phyloP scores from a whole-genome alignment of 805 yeast genomes.

The Geotrichum ghanense region DNA sequence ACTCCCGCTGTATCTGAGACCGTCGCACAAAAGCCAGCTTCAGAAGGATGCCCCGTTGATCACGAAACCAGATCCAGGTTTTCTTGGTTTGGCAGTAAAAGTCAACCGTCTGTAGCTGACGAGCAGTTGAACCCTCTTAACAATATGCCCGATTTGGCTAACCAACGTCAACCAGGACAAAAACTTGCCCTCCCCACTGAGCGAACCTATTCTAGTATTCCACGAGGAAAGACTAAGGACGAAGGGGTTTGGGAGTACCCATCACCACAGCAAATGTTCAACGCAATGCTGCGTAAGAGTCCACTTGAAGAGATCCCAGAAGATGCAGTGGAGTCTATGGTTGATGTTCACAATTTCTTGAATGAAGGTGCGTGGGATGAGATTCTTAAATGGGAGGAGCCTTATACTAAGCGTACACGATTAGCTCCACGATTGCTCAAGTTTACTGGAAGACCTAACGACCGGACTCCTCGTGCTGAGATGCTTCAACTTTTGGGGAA shows the following conservation, averaged over 20 bases:
- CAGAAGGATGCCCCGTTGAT: conserved; percentile 31
- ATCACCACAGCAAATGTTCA: conserved; percentile 97
- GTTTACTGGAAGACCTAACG: conserved; percentile 89
- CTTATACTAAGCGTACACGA: conserved; percentile 43
- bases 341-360: conserved; percentile 87
- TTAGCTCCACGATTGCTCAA: conserved; percentile 65
- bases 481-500: conserved; percentile 53
- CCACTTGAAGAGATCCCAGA: conserved; percentile 73
- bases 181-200: conserved; percentile 66
- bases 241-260: conserved; percentile 97
- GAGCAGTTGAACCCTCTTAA: conserved; percentile 60
- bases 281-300: conserved; percentile 93
- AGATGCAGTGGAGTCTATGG: conserved; percentile 95
- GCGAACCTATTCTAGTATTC: conserved; percentile 75
- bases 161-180: conserved; percentile 72
- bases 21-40: not conserved
- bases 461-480: conserved; percentile 76
- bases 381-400: conserved; percentile 81
- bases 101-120: conserved; percentile 23
- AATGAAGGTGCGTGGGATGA: conserved; percentile 98
- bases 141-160: conserved; percentile 73
- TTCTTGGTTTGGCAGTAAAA: conserved; percentile 12
- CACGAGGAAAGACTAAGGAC: conserved; percentile 54
- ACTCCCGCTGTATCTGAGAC: not conserved
- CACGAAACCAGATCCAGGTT: conserved; percentile 15